A percentile compares a stretch with the other conserved stretches of the same genome.
These are phyloP conservation scores for Monilinia laxa DNA, from an alignment of 2,329 filamentous ascomycete species.

Conservation along the genomic window DNA sequence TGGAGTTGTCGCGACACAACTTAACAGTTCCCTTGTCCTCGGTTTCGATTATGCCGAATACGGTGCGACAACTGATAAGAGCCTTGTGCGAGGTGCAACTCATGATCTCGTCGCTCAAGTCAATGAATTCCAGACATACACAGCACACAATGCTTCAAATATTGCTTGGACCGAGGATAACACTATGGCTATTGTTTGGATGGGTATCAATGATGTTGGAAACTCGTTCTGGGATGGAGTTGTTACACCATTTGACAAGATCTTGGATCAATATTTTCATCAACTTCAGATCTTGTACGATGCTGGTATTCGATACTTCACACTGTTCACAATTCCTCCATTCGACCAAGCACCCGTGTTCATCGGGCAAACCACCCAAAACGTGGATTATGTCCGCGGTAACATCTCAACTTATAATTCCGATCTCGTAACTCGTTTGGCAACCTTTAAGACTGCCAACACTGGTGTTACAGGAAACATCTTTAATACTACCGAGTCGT, in stretches of 20 bases:
- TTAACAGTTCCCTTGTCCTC: slow-evolving; percentile 14
- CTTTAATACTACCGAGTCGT: slow-evolving; percentile 11
- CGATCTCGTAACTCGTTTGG: not conserved
- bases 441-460: slow-evolving; percentile 6
- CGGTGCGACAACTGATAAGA: slow-evolving; percentile 13
- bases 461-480: not conserved
- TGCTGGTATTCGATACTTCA: slow-evolving; percentile 11
- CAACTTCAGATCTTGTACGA: slow-evolving; percentile 5
- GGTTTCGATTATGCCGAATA: slow-evolving; percentile 18
- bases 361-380: not conserved
- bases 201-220: slow-evolving; percentile 20
- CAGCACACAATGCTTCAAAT: slow-evolving; percentile 1
- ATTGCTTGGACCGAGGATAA: slow-evolving; percentile 7
- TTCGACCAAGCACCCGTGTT: slow-evolving; percentile 18
- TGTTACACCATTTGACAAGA: not conserved
- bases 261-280: not conserved
- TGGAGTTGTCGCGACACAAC: slow-evolving; percentile 5
- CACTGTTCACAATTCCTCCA: slow-evolving; percentile 8
- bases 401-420: slow-evolving; percentile 14
- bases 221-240: slow-evolving; percentile 18
- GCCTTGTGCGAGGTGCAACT: not conserved
- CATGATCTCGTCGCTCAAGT: slow-evolving; percentile 16
- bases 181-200: slow-evolving; percentile 12
- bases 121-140: slow-evolving; percentile 9
- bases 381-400: slow-evolving; percentile 2